These are phyloP conservation scores for Cutaneotrichosporon mucoides DNA, from an alignment of 1,284 basidiomycete genomes.

Conservation along the genomic window DNA sequence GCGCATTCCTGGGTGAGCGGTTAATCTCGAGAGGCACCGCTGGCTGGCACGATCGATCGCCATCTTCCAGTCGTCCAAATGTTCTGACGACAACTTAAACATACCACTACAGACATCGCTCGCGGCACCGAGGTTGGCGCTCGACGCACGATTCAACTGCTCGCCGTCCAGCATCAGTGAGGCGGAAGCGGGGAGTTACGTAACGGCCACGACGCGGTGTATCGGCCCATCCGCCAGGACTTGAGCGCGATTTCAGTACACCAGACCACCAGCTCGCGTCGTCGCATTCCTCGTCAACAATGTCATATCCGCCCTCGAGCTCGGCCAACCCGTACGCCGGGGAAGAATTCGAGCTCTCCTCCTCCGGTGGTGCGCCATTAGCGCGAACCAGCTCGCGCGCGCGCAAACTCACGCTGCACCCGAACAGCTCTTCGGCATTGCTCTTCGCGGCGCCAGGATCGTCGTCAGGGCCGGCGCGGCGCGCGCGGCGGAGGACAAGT, in stretches of 20 bases:
- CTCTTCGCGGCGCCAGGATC: conserved; percentile 29
- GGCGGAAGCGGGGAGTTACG: background rate
- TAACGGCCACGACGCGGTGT: background rate
- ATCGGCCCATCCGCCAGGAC: too few species aligned
- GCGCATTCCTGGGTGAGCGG: too few species aligned
- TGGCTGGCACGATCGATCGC: too few species aligned
- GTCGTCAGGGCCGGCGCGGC: conserved; percentile 16
- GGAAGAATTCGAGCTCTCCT: conserved; percentile 36
- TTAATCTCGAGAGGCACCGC: too few species aligned
- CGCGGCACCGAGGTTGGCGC: background rate
- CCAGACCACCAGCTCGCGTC: too few species aligned
- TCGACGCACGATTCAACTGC: too few species aligned
- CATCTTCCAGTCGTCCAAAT: too few species aligned
- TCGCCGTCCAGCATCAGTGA: too few species aligned
- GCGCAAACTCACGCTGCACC: conserved; percentile 35
- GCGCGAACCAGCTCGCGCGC: conserved; percentile 8
- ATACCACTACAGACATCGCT: background rate
- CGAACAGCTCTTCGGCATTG: conserved; percentile 26
- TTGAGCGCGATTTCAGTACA: too few species aligned
- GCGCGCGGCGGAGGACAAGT: conserved; percentile 3
- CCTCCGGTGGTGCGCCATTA: background rate
- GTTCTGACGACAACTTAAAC: too few species aligned
- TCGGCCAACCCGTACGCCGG: conserved; percentile 18
- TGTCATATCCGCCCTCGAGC: conserved; percentile 18
- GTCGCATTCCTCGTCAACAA: background rate